Evolutionary conservation across 495 filamentous ascomycete genomes (phyloP).

Genomic region (Penicillium dipodomyicola): DNA sequence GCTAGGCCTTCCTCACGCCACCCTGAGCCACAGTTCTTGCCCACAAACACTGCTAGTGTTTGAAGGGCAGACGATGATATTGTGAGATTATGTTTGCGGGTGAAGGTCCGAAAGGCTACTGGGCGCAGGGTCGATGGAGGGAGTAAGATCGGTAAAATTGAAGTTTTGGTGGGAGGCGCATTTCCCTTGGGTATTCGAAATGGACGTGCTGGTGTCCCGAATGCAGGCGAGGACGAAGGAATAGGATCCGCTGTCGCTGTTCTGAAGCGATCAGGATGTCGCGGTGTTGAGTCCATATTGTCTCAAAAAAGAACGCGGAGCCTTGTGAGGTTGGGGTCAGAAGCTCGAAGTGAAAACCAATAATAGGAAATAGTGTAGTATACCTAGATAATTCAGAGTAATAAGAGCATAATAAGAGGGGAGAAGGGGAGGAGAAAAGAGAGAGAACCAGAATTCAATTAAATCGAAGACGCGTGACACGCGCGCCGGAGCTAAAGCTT

Average conservation of each 20-base stretch:
- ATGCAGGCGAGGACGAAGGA: constrained; percentile 85
- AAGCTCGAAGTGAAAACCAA: not conserved
- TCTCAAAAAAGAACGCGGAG: not conserved
- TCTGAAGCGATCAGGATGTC: constrained; percentile 31
- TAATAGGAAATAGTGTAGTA: not conserved
- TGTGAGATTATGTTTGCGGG: constrained; percentile 94
- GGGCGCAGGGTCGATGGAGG: constrained; percentile 84
- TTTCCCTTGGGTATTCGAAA: constrained; percentile 46
- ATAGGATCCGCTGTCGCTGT: constrained; percentile 53
- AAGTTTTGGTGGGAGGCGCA: constrained; percentile 58
- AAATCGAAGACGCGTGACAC: constrained; percentile 25
- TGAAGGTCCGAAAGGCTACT: constrained; percentile 91
- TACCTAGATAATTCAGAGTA: not conserved
- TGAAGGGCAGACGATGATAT: constrained; percentile 85
- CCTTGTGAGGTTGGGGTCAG: not conserved
- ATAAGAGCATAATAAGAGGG: not conserved
- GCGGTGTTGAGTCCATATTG: constrained; percentile 31
- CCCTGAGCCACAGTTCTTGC: constrained; percentile 88
- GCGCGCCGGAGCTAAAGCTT: constrained; percentile 9
- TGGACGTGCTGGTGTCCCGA: constrained; percentile 77
- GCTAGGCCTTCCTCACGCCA: constrained; percentile 95
- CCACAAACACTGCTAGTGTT: constrained; percentile 81
- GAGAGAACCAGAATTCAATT: constrained; percentile 10
- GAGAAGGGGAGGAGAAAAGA: not conserved
- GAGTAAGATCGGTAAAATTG: constrained; percentile 83